A percentile compares a stretch with the other conserved stretches of the same genome.
phyloP scores from a whole-genome alignment of 306 rosid genomes.

The Cicer arietinum region DNA sequence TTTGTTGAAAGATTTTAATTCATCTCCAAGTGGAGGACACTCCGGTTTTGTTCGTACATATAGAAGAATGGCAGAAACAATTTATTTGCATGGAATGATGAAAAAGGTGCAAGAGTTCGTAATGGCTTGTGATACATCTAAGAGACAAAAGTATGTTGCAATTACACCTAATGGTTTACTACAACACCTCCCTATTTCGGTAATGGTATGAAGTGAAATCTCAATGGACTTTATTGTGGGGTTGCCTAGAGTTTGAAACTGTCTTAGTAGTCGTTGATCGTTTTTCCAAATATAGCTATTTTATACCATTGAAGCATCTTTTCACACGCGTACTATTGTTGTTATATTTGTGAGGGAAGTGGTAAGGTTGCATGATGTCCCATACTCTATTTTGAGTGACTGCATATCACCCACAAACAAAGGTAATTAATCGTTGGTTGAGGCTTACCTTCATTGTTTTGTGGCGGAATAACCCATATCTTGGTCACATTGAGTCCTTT shows the following conservation, averaged over 20 bases:
- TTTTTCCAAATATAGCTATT: neutral
- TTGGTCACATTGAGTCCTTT: neutral
- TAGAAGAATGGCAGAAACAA: neutral
- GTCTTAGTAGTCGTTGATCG: neutral
- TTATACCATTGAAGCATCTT: neutral
- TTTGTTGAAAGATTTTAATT: neutral
- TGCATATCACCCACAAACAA: neutral
- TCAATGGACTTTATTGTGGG: neutral
- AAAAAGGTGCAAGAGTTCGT: neutral
- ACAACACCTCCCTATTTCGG: neutral
- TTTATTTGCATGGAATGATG: neutral
- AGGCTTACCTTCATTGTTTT: neutral
- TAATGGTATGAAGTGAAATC: neutral
- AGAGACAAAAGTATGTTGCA: neutral
- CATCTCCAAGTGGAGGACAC: neutral
- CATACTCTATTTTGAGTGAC: neutral
- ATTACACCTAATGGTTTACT: neutral
- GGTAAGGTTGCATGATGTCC: neutral
- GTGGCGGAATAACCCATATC: accelerated
- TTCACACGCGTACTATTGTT: neutral
- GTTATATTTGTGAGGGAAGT: neutral
- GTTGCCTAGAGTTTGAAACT: neutral
- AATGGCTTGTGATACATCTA: neutral
- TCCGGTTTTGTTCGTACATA: neutral
- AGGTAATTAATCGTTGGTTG: neutral